Evolutionary conservation across 148 eudicot genomes (phyloP), one percentile per base, ranked within the genome.

Genomic region (Chenopodium album): DNA sequence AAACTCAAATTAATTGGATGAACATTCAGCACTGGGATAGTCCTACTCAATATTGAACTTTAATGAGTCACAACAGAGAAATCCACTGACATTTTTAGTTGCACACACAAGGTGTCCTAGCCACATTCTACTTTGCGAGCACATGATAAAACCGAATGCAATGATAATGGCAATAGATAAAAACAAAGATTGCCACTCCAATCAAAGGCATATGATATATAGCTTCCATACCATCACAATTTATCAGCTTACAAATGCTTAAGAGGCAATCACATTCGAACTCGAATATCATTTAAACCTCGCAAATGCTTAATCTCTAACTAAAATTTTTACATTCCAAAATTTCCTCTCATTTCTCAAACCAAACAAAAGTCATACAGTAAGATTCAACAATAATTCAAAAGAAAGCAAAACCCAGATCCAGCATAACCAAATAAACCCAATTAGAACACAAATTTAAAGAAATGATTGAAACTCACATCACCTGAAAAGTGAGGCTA

Each of bases 401-500:
- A 41, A 41, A 41, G 44, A 41, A 41, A 41, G 44, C 59, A 76
- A 34, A 63, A 41, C 1, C 32, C 47, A 54, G 28, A 65, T 65
- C 69, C 19, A 20, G 5, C 31, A n/a, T 44, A 56, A 13, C 7
- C 9, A 12, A 29, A 29, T 1, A 41, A 47, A 37, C 2, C 9
- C 16, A 50, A 52, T 10, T 4, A 37, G 22, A 34, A 28, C 13
- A n/a, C 28, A 69, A 67, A 26, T 23, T 59, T n/a, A 79, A 79
- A 44, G 32, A 10, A 68, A 3, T 8, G 44, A 5, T 41, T 41
- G 3, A 34, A 41, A 62, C 22, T 34, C 3, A 76, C 20, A 78
- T n/a, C 68, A 95, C 95, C 97, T 95, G 95, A 86, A 92, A 95
- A 26, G 90, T 87, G 75, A 95, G 92, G 85, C 87, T 85, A 82